Evolutionary conservation across 352 stramenopile genomes (phyloP), one percentile per base, ranked within the genome.

Genomic region (Pythium aquatile): DNA sequence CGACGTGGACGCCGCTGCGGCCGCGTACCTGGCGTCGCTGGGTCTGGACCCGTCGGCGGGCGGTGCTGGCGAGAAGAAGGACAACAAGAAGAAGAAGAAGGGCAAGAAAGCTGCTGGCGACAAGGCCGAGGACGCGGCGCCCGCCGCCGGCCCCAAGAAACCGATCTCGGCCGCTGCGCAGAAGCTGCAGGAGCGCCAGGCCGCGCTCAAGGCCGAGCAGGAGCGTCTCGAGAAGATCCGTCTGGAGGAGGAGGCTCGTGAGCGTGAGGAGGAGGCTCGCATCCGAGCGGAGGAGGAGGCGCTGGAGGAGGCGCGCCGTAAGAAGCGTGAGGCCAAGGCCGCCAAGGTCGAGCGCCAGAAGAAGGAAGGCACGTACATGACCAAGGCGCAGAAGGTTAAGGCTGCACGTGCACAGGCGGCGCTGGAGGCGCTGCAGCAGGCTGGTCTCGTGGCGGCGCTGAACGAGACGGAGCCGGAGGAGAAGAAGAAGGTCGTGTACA

Each of bases 291-390:
- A 73, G 0, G 82, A 88, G 61, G 64, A 83, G 28, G 73, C 69
- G 56, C 65, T 46, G 0, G 65, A 86, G 60, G 83, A 94, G 61
- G 85, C 90, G 73, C 60, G 79, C 30, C 82, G 70, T 64, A 93
- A 92, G 72, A 94, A 94, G 72, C 88, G 93, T 58, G 84, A 94
- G 60, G 84, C 84, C 37, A 91, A 90, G 53, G 78, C 79, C 7
- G 84, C 86, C 63, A 97, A 97, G 75, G 81, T 96, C 46, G 95
- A 98, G 58, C 87, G 85, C 26, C 92, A 98, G 77, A 99, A 99
- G 77, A 91, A 90, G 56, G 94, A 98, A 55, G 97, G 97, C 55
- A 99, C 95, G 54, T 99, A 99, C 84, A 99, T 98, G 95, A 99
- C 97, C n/a, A 99, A 99, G 79, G 93, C 92, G 40, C 94, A 99